Evolutionary conservation across 2,329 filamentous ascomycete species (phyloP).

Genomic region (Drechslera avenae): DNA sequence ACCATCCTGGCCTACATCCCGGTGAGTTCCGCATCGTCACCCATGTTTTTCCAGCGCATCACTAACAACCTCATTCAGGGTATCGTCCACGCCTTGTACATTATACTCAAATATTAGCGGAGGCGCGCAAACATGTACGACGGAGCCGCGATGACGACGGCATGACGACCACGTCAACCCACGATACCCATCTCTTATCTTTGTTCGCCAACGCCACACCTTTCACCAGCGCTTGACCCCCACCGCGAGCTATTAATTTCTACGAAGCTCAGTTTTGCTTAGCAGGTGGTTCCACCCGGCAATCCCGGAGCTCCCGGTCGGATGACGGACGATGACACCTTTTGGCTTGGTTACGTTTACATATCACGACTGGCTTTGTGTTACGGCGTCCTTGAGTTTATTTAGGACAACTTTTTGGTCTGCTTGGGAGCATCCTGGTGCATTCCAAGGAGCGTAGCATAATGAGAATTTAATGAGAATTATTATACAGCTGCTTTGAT

Average conservation of each 20-base stretch:
- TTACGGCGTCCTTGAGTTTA: conserved; percentile 17
- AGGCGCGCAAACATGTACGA: conserved; percentile 14
- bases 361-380: conserved; percentile 15
- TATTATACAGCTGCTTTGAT: not conserved
- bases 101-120: conserved; percentile 84
- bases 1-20: conserved; percentile 67
- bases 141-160: conserved; percentile 12
- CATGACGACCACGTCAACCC: conserved; percentile 22
- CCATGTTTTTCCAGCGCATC: not conserved
- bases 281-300: not conserved
- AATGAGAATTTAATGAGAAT: conserved; percentile 16
- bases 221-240: not conserved
- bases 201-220: conserved; percentile 9
- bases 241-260: conserved; percentile 2
- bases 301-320: conserved; percentile 10
- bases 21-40: conserved; percentile 44
- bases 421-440: conserved; percentile 4
- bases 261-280: not conserved
- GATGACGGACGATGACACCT: not conserved
- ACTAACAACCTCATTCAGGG: conserved; percentile 46
- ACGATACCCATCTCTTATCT: conserved; percentile 43
- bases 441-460: conserved; percentile 14
- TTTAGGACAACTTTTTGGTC: conserved; percentile 4
- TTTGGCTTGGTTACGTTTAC: conserved; percentile 11
- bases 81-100: conserved; percentile 93